Evolutionary conservation across 768 basidiomycete species (phyloP).

Genomic region (Pleurotus sapidus): DNA sequence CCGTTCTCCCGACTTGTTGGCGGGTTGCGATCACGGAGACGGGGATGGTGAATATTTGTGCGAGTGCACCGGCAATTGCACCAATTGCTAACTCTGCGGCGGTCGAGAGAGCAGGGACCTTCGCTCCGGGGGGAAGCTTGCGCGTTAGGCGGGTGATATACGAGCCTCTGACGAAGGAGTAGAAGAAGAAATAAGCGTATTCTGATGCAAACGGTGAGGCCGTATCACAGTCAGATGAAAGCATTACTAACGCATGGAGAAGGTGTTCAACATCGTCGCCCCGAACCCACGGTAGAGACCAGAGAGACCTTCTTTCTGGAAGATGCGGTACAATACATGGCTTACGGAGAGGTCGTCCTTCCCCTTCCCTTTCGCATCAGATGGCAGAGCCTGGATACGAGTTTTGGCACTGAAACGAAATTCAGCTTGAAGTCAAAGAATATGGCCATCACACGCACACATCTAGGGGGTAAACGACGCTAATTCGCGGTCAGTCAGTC

Average conservation of each 20-base stretch:
- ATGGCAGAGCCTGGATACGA: constrained; percentile 80
- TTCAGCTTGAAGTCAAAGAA: constrained; percentile 9
- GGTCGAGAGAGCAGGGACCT: constrained; percentile 63
- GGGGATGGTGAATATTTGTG: constrained; percentile 98
- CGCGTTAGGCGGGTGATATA: constrained; percentile 72
- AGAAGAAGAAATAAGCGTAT: constrained; percentile 99
- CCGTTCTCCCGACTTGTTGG: constrained; percentile 78
- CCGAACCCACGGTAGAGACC: constrained; percentile 92
- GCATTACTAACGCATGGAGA: constrained; percentile 82
- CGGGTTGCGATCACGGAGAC: constrained; percentile 97
- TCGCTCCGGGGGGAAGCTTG: constrained; percentile 58
- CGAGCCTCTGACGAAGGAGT: constrained; percentile 82
- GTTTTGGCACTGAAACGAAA: constrained; percentile 74
- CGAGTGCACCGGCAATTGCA: constrained; percentile 88
- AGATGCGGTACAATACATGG: constrained; percentile 63
- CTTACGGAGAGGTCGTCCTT: constrained; percentile 59
- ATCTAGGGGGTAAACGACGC: constrained; percentile 93
- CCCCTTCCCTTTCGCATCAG: constrained; percentile 43
- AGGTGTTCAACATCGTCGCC: constrained; percentile 98
- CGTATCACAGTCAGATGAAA: constrained; percentile 7
- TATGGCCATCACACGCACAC: constrained; percentile 51
- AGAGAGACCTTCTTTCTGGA: constrained; percentile 74
- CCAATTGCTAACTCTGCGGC: constrained; percentile 84
- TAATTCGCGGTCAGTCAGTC: constrained; percentile 24
- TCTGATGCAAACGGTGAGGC: constrained; percentile 45